Conservation (phyloP, 352 stramenopile genomes). For the Globisporangium cystogenes region DNA sequence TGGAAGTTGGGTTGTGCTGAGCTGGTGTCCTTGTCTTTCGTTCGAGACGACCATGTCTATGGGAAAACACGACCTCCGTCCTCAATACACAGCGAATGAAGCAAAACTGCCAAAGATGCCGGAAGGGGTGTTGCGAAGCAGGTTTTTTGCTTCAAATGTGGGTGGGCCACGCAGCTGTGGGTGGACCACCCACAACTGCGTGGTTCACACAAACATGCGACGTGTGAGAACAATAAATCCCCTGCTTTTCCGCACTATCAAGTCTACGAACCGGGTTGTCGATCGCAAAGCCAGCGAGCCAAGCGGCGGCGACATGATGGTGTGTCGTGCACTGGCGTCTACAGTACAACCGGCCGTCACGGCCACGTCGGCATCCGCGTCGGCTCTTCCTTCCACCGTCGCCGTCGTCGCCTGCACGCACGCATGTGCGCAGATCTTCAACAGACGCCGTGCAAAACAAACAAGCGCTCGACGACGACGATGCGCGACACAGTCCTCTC, state of each 20-base stretch:
- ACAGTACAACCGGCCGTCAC: conserved; percentile 3
- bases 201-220: no score
- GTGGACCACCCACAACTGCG: no score
- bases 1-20: neutral
- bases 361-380: neutral
- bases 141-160: neutral
- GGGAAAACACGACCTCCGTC: neutral
- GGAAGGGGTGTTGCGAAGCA: neutral
- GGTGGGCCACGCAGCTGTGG: no score
- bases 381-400: neutral
- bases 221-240: no score
- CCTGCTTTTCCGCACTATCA: no score
- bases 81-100: no score
- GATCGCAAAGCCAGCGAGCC: no score
- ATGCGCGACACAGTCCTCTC: no score
- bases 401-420: neutral
- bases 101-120: neutral
- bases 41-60: neutral
- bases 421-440: neutral
- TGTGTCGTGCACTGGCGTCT: conserved; percentile 1
- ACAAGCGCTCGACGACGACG: neutral
- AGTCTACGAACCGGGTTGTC: no score
- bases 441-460: neutral
- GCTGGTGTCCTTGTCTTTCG: neutral
- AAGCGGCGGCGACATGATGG: no score